A percentile compares a stretch with the other conserved stretches of the same genome.
Conservation (phyloP, 331 rosid species). For the Acacia pycnantha region DNA sequence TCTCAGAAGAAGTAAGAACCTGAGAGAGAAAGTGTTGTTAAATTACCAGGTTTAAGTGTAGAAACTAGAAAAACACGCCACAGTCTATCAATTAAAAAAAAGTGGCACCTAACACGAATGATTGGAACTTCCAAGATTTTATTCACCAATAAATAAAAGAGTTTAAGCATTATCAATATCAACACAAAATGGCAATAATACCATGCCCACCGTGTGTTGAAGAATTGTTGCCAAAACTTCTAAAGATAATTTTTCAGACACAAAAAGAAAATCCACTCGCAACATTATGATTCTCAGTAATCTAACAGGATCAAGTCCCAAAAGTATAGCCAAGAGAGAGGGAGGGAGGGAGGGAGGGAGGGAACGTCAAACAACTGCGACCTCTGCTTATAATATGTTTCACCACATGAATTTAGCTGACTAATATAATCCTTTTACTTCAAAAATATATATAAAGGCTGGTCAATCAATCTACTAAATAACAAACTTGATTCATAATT, state of each 20-base stretch:
- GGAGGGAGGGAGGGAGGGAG: background rate
- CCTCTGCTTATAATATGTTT: background rate
- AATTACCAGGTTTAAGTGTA: background rate
- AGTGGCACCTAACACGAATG: background rate
- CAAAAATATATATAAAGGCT: background rate
- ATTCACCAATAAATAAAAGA: background rate
- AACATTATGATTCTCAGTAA: background rate
- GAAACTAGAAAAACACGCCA: background rate
- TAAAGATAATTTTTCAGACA: background rate
- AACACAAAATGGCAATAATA: background rate
- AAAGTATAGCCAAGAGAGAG: background rate
- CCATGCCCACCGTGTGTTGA: background rate
- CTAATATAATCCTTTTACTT: background rate
- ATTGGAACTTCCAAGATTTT: background rate
- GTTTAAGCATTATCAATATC: background rate
- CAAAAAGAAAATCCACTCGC: background rate
- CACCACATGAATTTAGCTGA: background rate
- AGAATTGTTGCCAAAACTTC: background rate
- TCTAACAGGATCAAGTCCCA: constrained; percentile 1
- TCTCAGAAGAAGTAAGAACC: constrained; percentile 79
- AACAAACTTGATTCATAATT: background rate
- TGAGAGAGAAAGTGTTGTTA: constrained; percentile 32
- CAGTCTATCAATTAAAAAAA: background rate
- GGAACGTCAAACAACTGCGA: background rate
- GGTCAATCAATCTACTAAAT: constrained; percentile 11